Evolutionary conservation across 2,329 filamentous ascomycete genomes (phyloP).

Genomic region (Colletotrichum limetticola): DNA sequence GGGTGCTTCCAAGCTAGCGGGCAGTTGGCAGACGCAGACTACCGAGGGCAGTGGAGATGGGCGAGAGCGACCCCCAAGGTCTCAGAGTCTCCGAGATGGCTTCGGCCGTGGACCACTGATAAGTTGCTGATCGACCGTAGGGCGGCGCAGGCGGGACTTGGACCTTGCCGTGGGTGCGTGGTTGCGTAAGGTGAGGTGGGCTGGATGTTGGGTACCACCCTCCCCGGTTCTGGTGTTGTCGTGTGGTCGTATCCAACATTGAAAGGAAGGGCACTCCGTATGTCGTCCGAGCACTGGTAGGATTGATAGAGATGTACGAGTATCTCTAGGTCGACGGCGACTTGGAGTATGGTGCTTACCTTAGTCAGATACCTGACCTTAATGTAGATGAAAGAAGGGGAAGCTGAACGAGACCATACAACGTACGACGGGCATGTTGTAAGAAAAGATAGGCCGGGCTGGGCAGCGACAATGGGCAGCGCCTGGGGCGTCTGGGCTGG

Average conservation of each 20-base stretch:
- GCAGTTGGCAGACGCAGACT: background rate
- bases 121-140: background rate
- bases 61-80: background rate
- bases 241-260: background rate
- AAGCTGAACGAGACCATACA: background rate
- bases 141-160: slow-evolving; percentile 8
- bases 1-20: slow-evolving; percentile 9
- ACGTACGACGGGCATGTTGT: background rate
- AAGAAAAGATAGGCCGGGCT: background rate
- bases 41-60: background rate
- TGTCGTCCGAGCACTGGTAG: background rate
- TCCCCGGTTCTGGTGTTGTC: background rate
- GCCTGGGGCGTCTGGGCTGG: slow-evolving; percentile 5
- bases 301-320: background rate
- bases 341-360: background rate
- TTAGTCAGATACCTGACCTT: background rate
- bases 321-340: background rate
- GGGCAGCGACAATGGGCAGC: background rate
- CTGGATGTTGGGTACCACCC: background rate
- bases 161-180: background rate
- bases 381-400: background rate
- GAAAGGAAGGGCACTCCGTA: background rate
- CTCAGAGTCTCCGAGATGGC: background rate
- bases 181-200: no score
- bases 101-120: background rate